Evolutionary conservation across 768 basidiomycete genomes (phyloP).

Genomic region (Tylopilus felleus): DNA sequence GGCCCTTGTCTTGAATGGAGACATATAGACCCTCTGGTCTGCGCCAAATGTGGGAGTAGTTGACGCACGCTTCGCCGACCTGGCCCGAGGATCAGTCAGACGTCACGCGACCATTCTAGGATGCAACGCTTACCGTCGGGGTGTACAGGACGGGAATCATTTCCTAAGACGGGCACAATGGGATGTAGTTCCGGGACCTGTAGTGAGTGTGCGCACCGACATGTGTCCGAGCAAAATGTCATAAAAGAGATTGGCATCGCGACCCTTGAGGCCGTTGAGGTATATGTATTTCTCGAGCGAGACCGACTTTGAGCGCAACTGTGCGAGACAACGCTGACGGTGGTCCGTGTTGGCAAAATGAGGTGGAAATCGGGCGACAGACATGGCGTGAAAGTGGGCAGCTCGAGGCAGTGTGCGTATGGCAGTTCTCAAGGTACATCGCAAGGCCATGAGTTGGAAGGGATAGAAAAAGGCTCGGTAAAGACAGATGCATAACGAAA

Average conservation of each 20-base stretch:
- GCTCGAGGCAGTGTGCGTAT: background rate
- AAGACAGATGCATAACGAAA: background rate
- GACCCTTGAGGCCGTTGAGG: slow-evolving; percentile 58
- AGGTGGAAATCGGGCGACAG: slow-evolving; percentile 41
- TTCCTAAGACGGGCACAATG: slow-evolving; percentile 33
- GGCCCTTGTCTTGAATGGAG: slow-evolving; percentile 64
- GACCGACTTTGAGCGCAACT: slow-evolving; percentile 53
- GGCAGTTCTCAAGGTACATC: background rate
- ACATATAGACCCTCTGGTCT: slow-evolving; percentile 60
- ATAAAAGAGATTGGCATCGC: slow-evolving; percentile 66
- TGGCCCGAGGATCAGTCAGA: background rate
- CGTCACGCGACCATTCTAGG: slow-evolving; percentile 8
- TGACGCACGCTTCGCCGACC: slow-evolving; percentile 70
- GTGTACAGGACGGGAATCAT: slow-evolving; percentile 72
- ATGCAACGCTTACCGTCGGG: slow-evolving; percentile 50
- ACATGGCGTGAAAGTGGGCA: slow-evolving; percentile 25
- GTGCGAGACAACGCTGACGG: slow-evolving; percentile 51
- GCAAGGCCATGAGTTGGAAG: background rate
- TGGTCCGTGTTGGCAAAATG: slow-evolving; percentile 50
- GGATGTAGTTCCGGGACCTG: background rate
- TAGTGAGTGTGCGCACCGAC: slow-evolving; percentile 37
- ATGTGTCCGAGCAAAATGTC: slow-evolving; percentile 58
- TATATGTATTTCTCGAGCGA: slow-evolving; percentile 71
- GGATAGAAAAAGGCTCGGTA: background rate
- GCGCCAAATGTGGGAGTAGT: slow-evolving; percentile 69